These are phyloP conservation scores for Potentilla sterilis DNA, from an alignment of 306 rosid species.

Conservation along the genomic window DNA sequence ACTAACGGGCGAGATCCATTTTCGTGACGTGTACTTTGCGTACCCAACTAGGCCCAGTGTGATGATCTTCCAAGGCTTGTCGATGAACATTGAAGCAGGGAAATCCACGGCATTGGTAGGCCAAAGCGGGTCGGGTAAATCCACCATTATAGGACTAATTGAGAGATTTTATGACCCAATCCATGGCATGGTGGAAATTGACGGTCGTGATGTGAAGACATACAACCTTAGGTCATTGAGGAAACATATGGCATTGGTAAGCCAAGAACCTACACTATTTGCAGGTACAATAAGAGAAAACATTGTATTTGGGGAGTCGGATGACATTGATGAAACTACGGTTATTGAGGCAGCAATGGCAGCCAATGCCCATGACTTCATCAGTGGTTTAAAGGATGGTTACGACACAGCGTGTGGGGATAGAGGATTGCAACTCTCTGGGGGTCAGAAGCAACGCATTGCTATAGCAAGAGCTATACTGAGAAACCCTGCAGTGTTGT, in stretches of 20 bases:
- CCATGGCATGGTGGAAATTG: constrained; percentile 33
- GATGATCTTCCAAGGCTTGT: constrained; percentile 36
- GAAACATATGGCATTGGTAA: constrained; percentile 43
- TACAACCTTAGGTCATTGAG: constrained; percentile 47
- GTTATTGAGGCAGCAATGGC: constrained; percentile 46
- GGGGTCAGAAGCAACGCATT: constrained; percentile 61
- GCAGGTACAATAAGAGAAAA: constrained; percentile 49
- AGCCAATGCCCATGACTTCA: constrained; percentile 55
- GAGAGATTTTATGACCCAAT: constrained; percentile 58
- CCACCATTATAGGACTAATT: constrained; percentile 46
- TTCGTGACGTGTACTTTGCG: constrained; percentile 33
- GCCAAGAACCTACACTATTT: constrained; percentile 31
- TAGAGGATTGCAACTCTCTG: constrained; percentile 45
- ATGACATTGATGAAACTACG: constrained; percentile 28
- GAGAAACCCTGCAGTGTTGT: constrained; percentile 42
- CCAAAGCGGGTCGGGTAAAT: constrained; percentile 50
- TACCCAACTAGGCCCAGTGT: constrained; percentile 50
- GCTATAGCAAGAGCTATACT: constrained; percentile 57
- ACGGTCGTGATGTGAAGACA: constrained; percentile 27
- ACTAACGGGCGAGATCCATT: constrained; percentile 30
- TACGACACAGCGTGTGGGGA: constrained; percentile 48
- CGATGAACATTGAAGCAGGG: constrained; percentile 34
- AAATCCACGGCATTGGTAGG: constrained; percentile 55
- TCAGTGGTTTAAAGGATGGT: constrained; percentile 37
- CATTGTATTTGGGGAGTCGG: constrained; percentile 39